Base-by-base conservation (phyloP, 768 basidiomycete species). In the Hypsizygus marmoreus region DNA sequence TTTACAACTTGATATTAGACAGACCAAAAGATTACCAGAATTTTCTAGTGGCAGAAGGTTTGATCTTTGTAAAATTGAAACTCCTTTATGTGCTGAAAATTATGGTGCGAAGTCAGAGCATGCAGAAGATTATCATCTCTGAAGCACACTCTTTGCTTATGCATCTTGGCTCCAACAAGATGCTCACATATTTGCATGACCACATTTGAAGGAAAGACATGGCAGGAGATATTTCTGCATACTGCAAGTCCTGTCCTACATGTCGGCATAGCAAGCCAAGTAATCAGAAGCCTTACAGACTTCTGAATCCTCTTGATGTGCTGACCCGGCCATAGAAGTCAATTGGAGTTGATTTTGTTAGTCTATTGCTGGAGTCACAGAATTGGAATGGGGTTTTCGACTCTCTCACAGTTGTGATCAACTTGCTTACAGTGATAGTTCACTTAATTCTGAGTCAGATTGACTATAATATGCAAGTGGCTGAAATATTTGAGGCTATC, bases 71-170 rank as follows among this genome's bases (percentile, higher is more conserved):
- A 4, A 31, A 64, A 3, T 45, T 25, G 4, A 14, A 10, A 0
- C 5, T 45, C 0, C 32, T 70, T 0, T 68, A 64, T 47, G 58
- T 73, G 0, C 71, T 67, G 0, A 52, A 64, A 12, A 32, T 61
- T 4, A 19, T 34, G 0, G 23, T 59, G 12, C 47, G 4, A 14
- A 56, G 49, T 1, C 23, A 56, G 12, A 50, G 34, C 0, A 26
- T 66, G 0, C 44, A 64, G 0, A 71, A 74, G 39, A 47, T 65
- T 0, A 19, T 75, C 0, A 74, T 75, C 0, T 51, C 57, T 0
- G 69, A 73, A 24, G 71, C 71, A 0, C 74, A 76, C 32, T 68
- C 65, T 0, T 4, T 76, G 0, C 43, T 75, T 6, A 72, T 71
- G 0, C 74, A 76, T 40, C 42, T 76, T 0, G 69, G 74, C 4